phyloP scores from a whole-genome alignment of 106 monocot species.

The Chionographis japonica region DNA sequence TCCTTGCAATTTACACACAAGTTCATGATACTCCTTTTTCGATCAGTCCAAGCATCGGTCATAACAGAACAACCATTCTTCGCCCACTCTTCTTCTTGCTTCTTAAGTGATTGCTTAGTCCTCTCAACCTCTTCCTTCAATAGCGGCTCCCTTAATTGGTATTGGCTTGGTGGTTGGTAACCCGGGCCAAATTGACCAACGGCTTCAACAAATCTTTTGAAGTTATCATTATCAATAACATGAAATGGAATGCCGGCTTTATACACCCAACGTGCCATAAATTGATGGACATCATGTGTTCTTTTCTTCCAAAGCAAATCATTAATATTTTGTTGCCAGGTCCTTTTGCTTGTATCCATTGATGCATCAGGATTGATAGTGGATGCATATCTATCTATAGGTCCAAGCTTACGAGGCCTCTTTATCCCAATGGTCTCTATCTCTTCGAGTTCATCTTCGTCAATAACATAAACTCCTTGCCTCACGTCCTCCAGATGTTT shows the following conservation, averaged over 20 bases:
- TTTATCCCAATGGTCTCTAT: too few relatives aligned
- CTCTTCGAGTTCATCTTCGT: too few relatives aligned
- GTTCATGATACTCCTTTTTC: neutral
- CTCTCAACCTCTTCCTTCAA: neutral
- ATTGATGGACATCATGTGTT: neutral
- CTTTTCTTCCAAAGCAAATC: neutral
- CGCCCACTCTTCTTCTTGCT: neutral
- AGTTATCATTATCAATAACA: neutral
- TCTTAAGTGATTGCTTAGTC: neutral
- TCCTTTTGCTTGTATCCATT: too few relatives aligned
- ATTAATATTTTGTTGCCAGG: too few relatives aligned
- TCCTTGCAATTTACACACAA: neutral
- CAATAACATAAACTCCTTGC: too few relatives aligned
- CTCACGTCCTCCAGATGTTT: too few relatives aligned
- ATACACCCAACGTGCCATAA: neutral
- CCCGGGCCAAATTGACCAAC: neutral
- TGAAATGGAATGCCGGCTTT: neutral
- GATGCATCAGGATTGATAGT: too few relatives aligned
- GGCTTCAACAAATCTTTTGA: neutral
- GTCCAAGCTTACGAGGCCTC: too few relatives aligned
- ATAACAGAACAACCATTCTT: too few relatives aligned
- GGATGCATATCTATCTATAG: too few relatives aligned
- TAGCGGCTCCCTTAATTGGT: neutral
- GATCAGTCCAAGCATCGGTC: neutral
- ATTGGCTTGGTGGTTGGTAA: neutral